phyloP scores from a whole-genome alignment of 2,329 filamentous ascomycete species.

The Microdochium trichocladiopsis region DNA sequence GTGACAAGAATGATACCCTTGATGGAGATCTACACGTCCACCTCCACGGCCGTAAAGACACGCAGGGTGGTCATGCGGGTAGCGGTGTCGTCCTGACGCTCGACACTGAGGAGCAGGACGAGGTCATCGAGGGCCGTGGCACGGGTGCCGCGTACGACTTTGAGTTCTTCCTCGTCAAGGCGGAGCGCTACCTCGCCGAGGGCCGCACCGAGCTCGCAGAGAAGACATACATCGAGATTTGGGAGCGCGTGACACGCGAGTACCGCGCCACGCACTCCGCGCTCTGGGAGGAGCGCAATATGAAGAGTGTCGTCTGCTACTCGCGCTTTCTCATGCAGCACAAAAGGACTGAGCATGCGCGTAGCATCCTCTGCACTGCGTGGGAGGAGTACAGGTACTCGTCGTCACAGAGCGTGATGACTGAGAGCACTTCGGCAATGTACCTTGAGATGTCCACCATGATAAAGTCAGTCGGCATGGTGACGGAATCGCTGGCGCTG shows the following conservation, averaged over 20 bases:
- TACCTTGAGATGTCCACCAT: conserved; percentile 31
- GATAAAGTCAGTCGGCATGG: conserved; percentile 36
- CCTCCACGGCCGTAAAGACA: conserved; percentile 15
- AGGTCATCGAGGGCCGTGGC: conserved; percentile 26
- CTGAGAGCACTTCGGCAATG: conserved; percentile 26
- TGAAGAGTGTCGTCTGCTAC: conserved; percentile 36
- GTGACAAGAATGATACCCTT: background rate
- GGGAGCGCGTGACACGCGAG: conserved; percentile 40
- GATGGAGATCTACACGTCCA: conserved; percentile 17
- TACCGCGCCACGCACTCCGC: conserved; percentile 31
- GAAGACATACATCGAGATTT: conserved; percentile 38
- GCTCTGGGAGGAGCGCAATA: conserved; percentile 39
- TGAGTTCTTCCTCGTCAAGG: conserved; percentile 4
- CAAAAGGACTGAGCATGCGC: conserved; percentile 34
- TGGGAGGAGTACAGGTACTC: conserved; percentile 40
- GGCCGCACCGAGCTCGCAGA: conserved; percentile 29
- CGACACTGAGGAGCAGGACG: conserved; percentile 29
- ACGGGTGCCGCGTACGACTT: conserved; percentile 27
- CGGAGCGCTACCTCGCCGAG: conserved; percentile 2
- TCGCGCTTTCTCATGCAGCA: conserved; percentile 36
- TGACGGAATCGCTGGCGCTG: conserved; percentile 34
- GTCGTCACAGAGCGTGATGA: conserved; percentile 22
- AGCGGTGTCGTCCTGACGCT: conserved; percentile 22
- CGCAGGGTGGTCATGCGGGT: conserved; percentile 10
- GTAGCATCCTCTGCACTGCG: conserved; percentile 33